Percentiles rank a stretch among this genome's conserved stretches.
Evolutionary conservation across 1,284 basidiomycete species (phyloP).

Genomic region (Cutaneotrichosporon sp.): DNA sequence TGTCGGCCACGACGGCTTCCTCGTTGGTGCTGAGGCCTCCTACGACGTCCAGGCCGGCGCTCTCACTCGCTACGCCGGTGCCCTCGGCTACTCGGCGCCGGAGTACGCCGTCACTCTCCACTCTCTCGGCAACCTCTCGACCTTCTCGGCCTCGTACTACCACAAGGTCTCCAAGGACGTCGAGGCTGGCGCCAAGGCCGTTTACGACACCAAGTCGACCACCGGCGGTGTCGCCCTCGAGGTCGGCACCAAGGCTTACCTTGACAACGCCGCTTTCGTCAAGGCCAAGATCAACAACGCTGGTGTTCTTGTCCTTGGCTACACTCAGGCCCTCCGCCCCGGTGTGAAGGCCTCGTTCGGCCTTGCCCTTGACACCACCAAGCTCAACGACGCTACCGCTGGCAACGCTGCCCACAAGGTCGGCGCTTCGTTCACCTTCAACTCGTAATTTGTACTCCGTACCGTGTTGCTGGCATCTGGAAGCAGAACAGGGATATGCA

Average conservation of each 20-base stretch:
- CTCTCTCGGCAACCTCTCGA: slow-evolving; percentile 89
- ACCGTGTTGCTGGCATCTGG: background rate
- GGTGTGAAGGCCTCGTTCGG: slow-evolving; percentile 94
- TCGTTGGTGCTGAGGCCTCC: slow-evolving; percentile 89
- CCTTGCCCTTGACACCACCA: slow-evolving; percentile 83
- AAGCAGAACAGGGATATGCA: slow-evolving; percentile 15
- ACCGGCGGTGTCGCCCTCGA: slow-evolving; percentile 84
- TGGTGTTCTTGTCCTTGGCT: slow-evolving; percentile 82
- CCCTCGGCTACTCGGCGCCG: slow-evolving; percentile 78
- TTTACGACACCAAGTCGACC: slow-evolving; percentile 91
- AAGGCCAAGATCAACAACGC: slow-evolving; percentile 99
- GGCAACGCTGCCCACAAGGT: slow-evolving; percentile 54
- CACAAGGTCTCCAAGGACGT: slow-evolving; percentile 88
- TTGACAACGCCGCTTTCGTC: slow-evolving; percentile 80
- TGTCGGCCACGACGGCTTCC: slow-evolving; percentile 94
- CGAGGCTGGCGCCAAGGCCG: slow-evolving; percentile 95
- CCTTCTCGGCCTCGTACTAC: slow-evolving; percentile 96
- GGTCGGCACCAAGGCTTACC: slow-evolving; percentile 85
- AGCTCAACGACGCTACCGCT: slow-evolving; percentile 62
- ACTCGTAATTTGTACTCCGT: slow-evolving; percentile 38
- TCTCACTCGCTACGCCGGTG: slow-evolving; percentile 86
- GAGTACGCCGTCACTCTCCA: slow-evolving; percentile 96
- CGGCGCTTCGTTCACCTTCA: slow-evolving; percentile 55
- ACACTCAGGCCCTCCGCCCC: slow-evolving; percentile 86
- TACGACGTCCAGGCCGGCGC: slow-evolving; percentile 95